Conservation (phyloP, 345 rosid genomes). For the Passiflora organensis region DNA sequence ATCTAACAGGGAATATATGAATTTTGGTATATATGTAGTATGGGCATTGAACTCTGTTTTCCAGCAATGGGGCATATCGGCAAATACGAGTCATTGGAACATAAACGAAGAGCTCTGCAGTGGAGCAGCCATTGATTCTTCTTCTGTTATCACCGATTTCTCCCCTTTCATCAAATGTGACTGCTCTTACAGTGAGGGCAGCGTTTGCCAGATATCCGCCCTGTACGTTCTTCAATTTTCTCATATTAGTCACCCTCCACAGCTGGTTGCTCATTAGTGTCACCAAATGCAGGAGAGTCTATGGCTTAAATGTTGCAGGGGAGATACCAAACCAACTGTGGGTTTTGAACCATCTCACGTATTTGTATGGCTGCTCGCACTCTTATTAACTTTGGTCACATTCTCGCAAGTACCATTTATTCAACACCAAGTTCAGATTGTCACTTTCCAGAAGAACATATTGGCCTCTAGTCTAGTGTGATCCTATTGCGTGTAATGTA, state of each 20-base stretch:
- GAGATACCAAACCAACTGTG: constrained; percentile 47
- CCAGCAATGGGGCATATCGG: constrained; percentile 34
- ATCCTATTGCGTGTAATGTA: no score
- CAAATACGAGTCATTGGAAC: constrained; percentile 36
- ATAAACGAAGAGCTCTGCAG: constrained; percentile 27
- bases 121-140: constrained; percentile 31
- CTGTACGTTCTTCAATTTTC: constrained; percentile 7
- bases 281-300: constrained; percentile 39
- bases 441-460: neutral
- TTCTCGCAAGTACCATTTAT: neutral
- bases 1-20: no score
- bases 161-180: constrained; percentile 58
- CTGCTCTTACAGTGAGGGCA: constrained; percentile 28
- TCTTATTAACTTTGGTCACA: neutral
- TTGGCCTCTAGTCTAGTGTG: no score
- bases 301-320: constrained; percentile 27
- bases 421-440: no score
- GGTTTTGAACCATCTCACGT: constrained; percentile 36
- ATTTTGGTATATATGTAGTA: constrained; percentile 18
- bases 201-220: constrained; percentile 40
- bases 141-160: constrained; percentile 17
- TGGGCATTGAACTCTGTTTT: constrained; percentile 47
- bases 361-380: constrained; percentile 36
- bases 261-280: neutral
- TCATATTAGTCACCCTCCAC: neutral